Base-by-base conservation (phyloP, 2,329 filamentous ascomycete genomes). In the Dactylella cylindrospora region DNA sequence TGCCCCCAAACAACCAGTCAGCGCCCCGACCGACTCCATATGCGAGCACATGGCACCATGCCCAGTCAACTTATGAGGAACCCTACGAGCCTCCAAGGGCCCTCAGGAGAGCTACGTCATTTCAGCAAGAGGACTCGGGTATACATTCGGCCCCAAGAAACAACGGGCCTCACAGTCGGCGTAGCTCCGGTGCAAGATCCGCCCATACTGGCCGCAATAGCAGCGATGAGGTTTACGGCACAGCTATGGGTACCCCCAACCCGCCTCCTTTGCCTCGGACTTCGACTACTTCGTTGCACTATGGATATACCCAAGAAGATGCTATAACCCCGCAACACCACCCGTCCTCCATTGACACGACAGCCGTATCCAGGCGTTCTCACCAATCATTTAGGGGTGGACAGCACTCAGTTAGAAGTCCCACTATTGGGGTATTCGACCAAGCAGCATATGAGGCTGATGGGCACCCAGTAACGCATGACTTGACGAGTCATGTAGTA, bases 171-270 rank as follows among this genome's bases (percentile, higher is more conserved):
- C 57, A 62, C 31, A 61, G 55, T 15, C 55, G 55, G 19, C 47
- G 55, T 5, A 62, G 49, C 25, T 62, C 57, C 9, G 13, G 5
- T 6, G 23, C 49, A 9, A 46, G 49, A 13, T 62, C 57, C 9
- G 39, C n/a, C 40, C 20, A n/a, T 23, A 31, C 13, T 19, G 40
- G 28, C 13, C 57, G 57, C 7, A 49, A 13, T 19, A 54, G 57
- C 32, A 62, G 57, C 36, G 57, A 62, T 7, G 57, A 62, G 7
- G 31, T 50, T 25, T 62, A 54, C 29, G 54, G 46, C 26, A 61
- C 54, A 2, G 46, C 46, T 1, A 61, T 62, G 43, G 49, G 49
- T 2, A 62, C 36, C 13, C 49, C 57, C 5, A 50, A 50, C 12
- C 31, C 38, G 10, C 57, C 53, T 15, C 43, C 49, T 5, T 44